phyloP scores from a whole-genome alignment of 768 basidiomycete species.

The Phanerochaete sordida region DNA sequence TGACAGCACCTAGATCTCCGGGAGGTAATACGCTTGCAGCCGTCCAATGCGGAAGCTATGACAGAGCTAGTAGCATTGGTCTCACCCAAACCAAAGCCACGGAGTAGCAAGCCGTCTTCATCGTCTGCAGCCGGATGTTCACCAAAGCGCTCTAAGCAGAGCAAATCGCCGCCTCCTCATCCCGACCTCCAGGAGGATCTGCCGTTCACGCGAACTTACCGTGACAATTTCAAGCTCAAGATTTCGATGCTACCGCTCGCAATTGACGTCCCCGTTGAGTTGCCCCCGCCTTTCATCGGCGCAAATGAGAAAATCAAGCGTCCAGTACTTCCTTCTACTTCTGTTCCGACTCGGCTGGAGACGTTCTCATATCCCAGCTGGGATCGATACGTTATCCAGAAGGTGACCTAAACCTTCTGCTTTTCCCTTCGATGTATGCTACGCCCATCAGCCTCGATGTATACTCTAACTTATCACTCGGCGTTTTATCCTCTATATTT shows the following conservation, averaged over 20 bases:
- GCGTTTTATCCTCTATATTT: not conserved
- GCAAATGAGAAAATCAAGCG: conserved; percentile 9
- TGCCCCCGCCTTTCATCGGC: conserved; percentile 2
- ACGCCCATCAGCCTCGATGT: not conserved
- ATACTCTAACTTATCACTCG: not conserved
- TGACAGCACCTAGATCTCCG: conserved; percentile 46
- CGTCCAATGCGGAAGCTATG: conserved; percentile 59
- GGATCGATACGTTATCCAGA: conserved; percentile 60
- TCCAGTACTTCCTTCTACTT: conserved; percentile 27
- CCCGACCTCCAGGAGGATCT: conserved; percentile 23
- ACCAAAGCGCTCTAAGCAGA: conserved; percentile 7
- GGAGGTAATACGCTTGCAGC: conserved; percentile 57
- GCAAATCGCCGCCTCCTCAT: not conserved
- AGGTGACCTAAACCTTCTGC: conserved; percentile 20
- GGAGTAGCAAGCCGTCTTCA: not conserved
- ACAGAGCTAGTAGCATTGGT: conserved; percentile 47
- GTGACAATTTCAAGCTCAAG: conserved; percentile 53
- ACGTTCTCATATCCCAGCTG: conserved; percentile 56
- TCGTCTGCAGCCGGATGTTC: conserved; percentile 16
- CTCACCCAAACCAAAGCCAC: conserved; percentile 16
- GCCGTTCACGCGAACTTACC: conserved; percentile 48
- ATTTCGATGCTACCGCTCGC: conserved; percentile 44
- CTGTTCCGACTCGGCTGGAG: conserved; percentile 27
- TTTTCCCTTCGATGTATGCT: not conserved
- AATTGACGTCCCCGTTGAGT: conserved; percentile 29